Evolutionary conservation across 768 basidiomycete species (phyloP).

Genomic region (Lactifluus rugatus): DNA sequence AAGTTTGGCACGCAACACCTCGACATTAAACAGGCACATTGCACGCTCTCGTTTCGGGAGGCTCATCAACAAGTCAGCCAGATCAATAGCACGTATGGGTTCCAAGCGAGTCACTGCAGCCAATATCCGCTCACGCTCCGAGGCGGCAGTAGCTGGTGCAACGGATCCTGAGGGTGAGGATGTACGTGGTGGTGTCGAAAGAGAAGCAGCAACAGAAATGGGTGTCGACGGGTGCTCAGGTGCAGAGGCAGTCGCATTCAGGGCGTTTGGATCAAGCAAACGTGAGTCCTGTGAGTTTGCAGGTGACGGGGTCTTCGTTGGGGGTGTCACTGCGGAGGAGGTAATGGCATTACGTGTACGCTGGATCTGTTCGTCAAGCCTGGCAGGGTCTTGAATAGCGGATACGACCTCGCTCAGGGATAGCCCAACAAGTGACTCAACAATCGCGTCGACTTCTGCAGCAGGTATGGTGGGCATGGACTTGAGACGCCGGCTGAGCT

Average conservation of each 20-base stretch:
- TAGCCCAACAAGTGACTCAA: conserved; percentile 60
- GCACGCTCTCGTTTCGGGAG: conserved; percentile 83
- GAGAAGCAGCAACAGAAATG: conserved; percentile 61
- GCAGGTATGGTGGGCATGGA: conserved; percentile 41
- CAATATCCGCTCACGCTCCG: conserved; percentile 68
- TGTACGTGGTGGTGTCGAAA: conserved; percentile 77
- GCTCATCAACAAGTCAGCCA: conserved; percentile 75
- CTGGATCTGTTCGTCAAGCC: conserved; percentile 54
- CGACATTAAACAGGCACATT: conserved; percentile 82
- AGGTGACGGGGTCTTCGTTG: conserved; percentile 45
- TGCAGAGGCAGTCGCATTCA: conserved; percentile 74
- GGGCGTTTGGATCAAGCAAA: conserved; percentile 49
- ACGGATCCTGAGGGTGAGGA: conserved; percentile 62
- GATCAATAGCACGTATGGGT: conserved; percentile 45
- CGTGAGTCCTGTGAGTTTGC: conserved; percentile 63
- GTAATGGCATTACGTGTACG: conserved; percentile 25
- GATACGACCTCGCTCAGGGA: conserved; percentile 70
- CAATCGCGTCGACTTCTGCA: conserved; percentile 51
- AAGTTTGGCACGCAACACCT: conserved; percentile 67
- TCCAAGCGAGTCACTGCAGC: conserved; percentile 60
- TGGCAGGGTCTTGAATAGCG: conserved; percentile 60
- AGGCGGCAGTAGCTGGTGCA: conserved; percentile 38
- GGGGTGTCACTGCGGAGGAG: conserved; percentile 30
- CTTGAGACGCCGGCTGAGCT: conserved; percentile 67
- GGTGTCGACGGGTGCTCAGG: conserved; percentile 86